Base-by-base conservation (phyloP, 768 basidiomycete genomes). In the Lepiota venenata region DNA sequence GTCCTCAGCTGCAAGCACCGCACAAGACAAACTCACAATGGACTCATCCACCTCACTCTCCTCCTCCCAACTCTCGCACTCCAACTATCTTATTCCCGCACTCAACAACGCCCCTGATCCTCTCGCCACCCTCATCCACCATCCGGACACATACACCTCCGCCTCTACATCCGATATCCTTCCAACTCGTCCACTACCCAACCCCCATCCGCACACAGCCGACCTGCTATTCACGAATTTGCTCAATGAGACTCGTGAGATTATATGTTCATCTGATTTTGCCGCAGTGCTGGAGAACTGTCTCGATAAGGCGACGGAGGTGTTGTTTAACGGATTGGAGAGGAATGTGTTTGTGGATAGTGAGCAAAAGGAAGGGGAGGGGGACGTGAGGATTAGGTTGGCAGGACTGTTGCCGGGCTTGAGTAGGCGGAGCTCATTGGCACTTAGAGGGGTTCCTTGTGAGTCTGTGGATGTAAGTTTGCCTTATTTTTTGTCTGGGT, bases 351-450 rank as follows among this genome's bases (percentile, higher is more conserved):
- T 91, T 62, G 66, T 71, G 14, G 63, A 55, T 35, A 43, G 52
- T 47, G 20, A 48, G 11, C 59, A 60, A 12, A 67, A 61, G 1
- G 25, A 60, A 15, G 68, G 62, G 1, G 74, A 75, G 41, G 79
- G 25, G 2, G 25, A 78, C 25, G 65, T 76, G 46, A 76, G 79
- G 60, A 80, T 91, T 47, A 74, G 89, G 43, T 68, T 97, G 12
- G 95, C 92, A 12, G 84, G 85, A 4, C 70, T 96, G 60, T 70
- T 98, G 25, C 94, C 93, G 3, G 87, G 82, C 1, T 70, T 97
- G 39, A 84, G 88, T 51, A 73, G 83, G 53, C 93, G 93, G 91
- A 86, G 85, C 61, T 81, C 81, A 58, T 55, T 83, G 55, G 84
- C 85, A 37, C 65, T 93, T 60, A 78, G 82, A 58, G 80, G 80